Evolutionary conservation across 2,329 filamentous ascomycete species (phyloP), one percentile per base, ranked within the genome.

Genomic region (Alternaria sp.): DNA sequence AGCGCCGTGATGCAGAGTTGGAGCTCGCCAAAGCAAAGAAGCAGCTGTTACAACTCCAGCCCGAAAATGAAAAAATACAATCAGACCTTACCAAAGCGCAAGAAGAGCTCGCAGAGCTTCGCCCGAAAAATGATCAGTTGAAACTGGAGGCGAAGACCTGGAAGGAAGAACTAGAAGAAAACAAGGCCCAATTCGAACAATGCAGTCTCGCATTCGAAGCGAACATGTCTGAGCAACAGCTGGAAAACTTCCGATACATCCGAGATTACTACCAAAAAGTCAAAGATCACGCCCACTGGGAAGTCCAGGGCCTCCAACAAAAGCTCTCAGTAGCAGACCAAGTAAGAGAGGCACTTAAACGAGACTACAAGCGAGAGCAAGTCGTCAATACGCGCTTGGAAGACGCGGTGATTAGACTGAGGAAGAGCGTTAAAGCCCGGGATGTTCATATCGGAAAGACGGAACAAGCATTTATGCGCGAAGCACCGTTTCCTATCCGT

Each of bases 201-300:
- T 25, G 56, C 6, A 45, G 12, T 2, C 19, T 6, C 5, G 65
- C 36, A 6, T 60, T 66, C 5, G 63, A 65, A 50, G 17, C 23
- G 1, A 21, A 10, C 12, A 44, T 47, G 13, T 7, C 59, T 3
- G n/a, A 36, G 6, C 53, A 61, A 23, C 23, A 47, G 6, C 25
- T 52, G 2, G 67, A 68, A 13, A 45, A 43, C 15, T 36, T 56
- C 13, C 12, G 28, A 3, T 65, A 66, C 44, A 65, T 69, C 54
- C 49, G 54, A 50, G 55, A 63, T 5, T 70, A 70, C 49, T 49
- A 60, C 28, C 30, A 52, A 10, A 66, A 67, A 6, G 57, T 36
- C 6, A 53, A 49, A 1, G 62, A 69, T 13, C 40, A 45, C 3
- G 32, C 58, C 12, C 17, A 66, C 28, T 70, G 61, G 59, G 9